Evolutionary conservation across 2,329 filamentous ascomycete genomes (phyloP).

Genomic region (Talaromyces sp.): DNA sequence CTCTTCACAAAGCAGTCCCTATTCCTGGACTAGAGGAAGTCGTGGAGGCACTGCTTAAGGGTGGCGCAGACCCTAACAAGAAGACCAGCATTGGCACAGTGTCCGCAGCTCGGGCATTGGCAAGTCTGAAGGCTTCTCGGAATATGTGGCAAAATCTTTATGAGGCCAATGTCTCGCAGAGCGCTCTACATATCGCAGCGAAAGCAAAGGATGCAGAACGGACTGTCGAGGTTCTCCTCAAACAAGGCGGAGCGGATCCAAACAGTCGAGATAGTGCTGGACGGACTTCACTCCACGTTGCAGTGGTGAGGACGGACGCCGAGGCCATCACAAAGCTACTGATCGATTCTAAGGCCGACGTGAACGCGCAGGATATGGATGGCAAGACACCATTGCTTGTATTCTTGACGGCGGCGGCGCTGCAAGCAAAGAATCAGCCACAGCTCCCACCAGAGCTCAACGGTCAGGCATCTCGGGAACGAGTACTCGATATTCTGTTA

Average conservation of each 20-base stretch:
- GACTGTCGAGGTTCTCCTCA: constrained; percentile 1
- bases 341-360: not conserved
- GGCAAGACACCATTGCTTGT: constrained; percentile 3
- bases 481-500: constrained; percentile 6
- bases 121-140: not conserved
- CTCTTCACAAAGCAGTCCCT: constrained; percentile 9
- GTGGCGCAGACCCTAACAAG: constrained; percentile 1
- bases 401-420: not conserved
- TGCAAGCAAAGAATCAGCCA: not conserved
- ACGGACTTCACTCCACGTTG: not conserved
- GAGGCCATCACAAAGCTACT: constrained; percentile 6
- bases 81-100: constrained; percentile 3
- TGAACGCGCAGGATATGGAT: constrained; percentile 7
- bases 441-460: not conserved
- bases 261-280: not conserved
- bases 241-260: not conserved
- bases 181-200: constrained; percentile 3
- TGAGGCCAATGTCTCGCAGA: constrained; percentile 1
- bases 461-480: not conserved
- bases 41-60: constrained; percentile 1
- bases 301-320: not conserved
- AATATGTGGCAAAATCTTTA: not conserved
- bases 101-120: not conserved
- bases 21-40: constrained; percentile 5
- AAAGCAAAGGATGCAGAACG: constrained; percentile 2